phyloP scores from a whole-genome alignment of 305 asterid genomes.

The Fraxinus baroniana region DNA sequence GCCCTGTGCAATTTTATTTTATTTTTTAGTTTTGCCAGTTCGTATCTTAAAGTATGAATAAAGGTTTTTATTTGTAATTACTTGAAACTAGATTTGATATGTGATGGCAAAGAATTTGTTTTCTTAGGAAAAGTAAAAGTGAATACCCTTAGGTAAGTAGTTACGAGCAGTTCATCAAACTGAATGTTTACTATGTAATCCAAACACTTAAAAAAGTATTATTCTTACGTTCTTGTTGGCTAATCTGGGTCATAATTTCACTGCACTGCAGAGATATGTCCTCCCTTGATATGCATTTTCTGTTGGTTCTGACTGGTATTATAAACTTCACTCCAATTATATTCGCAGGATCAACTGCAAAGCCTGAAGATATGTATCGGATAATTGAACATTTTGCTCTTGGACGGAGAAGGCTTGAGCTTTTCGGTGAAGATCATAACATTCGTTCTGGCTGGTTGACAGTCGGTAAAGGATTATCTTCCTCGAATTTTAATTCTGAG shows the following conservation, averaged over 20 bases:
- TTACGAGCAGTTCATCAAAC: neutral
- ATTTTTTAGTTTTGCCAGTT: neutral
- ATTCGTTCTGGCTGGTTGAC: slow-evolving; percentile 99
- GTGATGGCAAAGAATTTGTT: neutral
- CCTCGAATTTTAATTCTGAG: slow-evolving; percentile 89
- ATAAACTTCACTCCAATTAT: slow-evolving; percentile 24
- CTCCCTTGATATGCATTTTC: slow-evolving; percentile 8
- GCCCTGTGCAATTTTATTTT: neutral
- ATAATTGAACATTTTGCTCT: slow-evolving; percentile 98
- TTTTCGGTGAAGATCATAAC: slow-evolving; percentile 97
- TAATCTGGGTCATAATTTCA: neutral
- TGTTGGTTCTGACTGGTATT: slow-evolving; percentile 19
- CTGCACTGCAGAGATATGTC: neutral
- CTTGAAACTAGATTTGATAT: neutral
- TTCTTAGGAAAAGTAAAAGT: neutral
- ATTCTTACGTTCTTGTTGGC: neutral
- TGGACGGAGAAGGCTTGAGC: slow-evolving; percentile 98
- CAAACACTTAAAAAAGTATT: neutral
- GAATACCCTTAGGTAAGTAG: neutral
- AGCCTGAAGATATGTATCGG: slow-evolving; percentile 98
- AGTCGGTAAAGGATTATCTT: slow-evolving; percentile 81
- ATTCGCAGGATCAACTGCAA: slow-evolving; percentile 76
- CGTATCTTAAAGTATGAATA: neutral
- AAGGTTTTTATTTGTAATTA: neutral
- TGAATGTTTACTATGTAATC: neutral